These are phyloP conservation scores for Leishmania major DNA, from an alignment of 208 protist species.

Conservation along the genomic window DNA sequence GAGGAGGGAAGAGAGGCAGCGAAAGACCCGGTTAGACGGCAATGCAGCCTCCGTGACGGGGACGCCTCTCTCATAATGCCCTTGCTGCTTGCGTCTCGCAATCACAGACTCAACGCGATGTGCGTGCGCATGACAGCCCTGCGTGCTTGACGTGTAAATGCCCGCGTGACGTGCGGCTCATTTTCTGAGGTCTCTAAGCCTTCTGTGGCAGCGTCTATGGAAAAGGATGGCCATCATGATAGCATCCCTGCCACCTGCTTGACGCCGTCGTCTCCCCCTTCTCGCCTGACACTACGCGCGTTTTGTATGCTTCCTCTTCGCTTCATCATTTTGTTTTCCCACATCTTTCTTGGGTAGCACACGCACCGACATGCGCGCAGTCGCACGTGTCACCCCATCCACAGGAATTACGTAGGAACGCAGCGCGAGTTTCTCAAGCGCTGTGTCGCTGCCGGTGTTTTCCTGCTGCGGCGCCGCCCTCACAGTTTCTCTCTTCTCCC, in stretches of 20 bases:
- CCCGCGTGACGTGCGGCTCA: not conserved
- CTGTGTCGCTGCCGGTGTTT: not conserved
- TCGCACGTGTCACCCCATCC: not conserved
- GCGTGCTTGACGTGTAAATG: not conserved
- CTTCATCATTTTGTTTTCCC: not conserved
- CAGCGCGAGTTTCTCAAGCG: not conserved
- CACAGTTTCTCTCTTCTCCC: not conserved
- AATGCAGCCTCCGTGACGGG: not conserved
- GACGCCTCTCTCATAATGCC: not conserved
- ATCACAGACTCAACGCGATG: not conserved
- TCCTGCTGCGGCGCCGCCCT: not conserved
- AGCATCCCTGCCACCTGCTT: not conserved
- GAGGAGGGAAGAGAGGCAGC: not conserved
- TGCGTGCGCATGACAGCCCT: not conserved
- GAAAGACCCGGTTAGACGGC: not conserved
- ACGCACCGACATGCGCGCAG: not conserved
- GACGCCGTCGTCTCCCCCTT: not conserved
- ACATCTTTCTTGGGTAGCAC: not conserved
- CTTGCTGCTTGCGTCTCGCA: not conserved
- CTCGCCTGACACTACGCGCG: not conserved
- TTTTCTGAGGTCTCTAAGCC: not conserved
- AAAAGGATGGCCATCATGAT: not conserved
- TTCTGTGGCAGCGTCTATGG: no score
- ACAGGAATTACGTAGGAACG: not conserved
- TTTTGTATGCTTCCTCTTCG: not conserved